Percentiles rank a stretch among this genome's conserved stretches.
Evolutionary conservation across 331 rosid genomes (phyloP).

Genomic region (Stylosanthes scabra): DNA sequence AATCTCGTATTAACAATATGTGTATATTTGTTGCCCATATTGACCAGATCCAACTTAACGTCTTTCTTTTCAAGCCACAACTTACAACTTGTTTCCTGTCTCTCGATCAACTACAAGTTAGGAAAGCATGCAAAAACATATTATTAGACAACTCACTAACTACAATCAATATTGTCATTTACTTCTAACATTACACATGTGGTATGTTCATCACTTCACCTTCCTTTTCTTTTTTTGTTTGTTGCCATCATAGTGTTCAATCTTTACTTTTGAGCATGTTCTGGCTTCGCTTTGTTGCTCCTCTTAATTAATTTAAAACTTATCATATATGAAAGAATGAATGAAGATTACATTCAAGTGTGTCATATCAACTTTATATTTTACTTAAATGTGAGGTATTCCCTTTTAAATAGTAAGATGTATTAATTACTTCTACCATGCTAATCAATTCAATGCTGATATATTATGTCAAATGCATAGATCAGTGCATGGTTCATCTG

Average conservation of each 20-base stretch:
- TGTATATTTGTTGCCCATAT: conserved; percentile 25
- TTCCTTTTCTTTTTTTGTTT: conserved; percentile 8
- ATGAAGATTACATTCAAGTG: conserved; percentile 28
- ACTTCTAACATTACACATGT: conserved; percentile 5
- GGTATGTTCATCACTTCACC: conserved; percentile 35
- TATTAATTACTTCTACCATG: background rate
- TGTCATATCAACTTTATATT: background rate
- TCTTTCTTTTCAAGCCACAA: conserved; percentile 2
- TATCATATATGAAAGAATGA: background rate
- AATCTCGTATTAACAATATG: conserved; percentile 34
- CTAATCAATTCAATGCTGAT: background rate
- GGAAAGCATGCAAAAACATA: conserved; percentile 39
- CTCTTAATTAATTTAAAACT: too few species aligned
- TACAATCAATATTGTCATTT: background rate
- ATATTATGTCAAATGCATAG: background rate
- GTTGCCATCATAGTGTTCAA: conserved; percentile 17
- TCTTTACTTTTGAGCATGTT: background rate
- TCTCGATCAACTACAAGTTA: conserved; percentile 44
- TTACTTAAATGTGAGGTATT: conserved; percentile 11
- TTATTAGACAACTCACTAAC: conserved; percentile 1
- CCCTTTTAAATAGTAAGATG: background rate
- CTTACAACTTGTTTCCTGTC: conserved; percentile 36
- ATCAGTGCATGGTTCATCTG: background rate
- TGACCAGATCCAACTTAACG: conserved; percentile 49
- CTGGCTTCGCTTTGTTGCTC: too few species aligned